phyloP scores from a whole-genome alignment of 2,329 filamentous ascomycete genomes.

The Fusarium sp. region DNA sequence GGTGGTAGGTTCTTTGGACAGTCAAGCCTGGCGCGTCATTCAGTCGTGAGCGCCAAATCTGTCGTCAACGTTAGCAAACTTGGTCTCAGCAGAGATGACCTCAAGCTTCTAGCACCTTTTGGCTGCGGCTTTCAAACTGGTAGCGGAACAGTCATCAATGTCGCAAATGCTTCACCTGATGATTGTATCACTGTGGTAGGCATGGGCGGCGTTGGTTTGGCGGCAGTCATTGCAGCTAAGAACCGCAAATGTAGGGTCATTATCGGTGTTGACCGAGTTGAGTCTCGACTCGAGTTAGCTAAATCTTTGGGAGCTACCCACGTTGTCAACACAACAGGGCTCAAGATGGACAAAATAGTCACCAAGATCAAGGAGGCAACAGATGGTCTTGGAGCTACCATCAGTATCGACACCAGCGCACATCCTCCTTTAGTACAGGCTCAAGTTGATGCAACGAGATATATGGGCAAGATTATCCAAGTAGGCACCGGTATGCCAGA shows the following conservation, averaged over 20 bases:
- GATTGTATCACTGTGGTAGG: conserved; percentile 54
- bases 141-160: conserved; percentile 55
- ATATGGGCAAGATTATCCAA: conserved; percentile 64
- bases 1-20: conserved; percentile 55
- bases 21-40: conserved; percentile 53
- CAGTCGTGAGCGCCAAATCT: conserved; percentile 51
- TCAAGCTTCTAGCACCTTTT: conserved; percentile 54
- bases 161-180: conserved; percentile 45
- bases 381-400: conserved; percentile 62
- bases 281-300: conserved; percentile 50
- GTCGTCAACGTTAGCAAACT: conserved; percentile 51
- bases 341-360: conserved; percentile 47
- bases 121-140: conserved; percentile 58
- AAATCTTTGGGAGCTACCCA: conserved; percentile 55
- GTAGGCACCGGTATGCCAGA: conserved; percentile 64
- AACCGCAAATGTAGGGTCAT: conserved; percentile 48
- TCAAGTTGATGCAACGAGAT: conserved; percentile 59
- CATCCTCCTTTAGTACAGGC: conserved; percentile 58
- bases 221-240: conserved; percentile 55
- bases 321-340: conserved; percentile 43
- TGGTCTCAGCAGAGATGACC: conserved; percentile 42
- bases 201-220: conserved; percentile 55
- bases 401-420: conserved; percentile 67
- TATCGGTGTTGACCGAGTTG: conserved; percentile 52
- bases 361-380: conserved; percentile 56